Conservation (phyloP, 768 basidiomycete genomes). For the Leccinum aurantiacum region DNA sequence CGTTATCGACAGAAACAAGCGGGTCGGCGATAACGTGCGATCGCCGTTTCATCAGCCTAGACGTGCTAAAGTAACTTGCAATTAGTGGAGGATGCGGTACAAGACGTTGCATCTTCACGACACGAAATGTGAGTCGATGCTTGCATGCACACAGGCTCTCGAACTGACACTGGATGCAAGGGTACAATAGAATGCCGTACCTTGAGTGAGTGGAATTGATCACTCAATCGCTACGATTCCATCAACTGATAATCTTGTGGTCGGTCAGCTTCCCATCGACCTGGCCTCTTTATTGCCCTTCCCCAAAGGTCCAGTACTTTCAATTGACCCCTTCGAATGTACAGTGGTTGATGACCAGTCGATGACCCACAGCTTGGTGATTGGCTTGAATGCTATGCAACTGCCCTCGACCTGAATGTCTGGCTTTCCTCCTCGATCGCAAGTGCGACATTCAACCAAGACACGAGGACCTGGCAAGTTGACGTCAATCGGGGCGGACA, state of each 20-base stretch:
- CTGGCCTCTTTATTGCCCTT: constrained; percentile 53
- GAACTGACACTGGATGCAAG: constrained; percentile 25
- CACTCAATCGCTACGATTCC: not conserved
- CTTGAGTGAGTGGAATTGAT: constrained; percentile 40
- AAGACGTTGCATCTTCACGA: constrained; percentile 55
- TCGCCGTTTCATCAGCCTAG: not conserved
- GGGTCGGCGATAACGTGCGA: constrained; percentile 48
- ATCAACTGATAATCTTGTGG: not conserved
- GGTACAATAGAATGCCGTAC: constrained; percentile 56
- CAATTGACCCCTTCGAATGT: not conserved
- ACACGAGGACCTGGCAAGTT: constrained; percentile 44
- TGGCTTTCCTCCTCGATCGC: constrained; percentile 51
- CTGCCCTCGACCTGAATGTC: constrained; percentile 57
- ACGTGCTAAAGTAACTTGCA: constrained; percentile 4
- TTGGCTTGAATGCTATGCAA: constrained; percentile 63
- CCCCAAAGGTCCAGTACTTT: constrained; percentile 41
- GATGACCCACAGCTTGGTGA: constrained; percentile 46
- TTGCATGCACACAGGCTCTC: not conserved
- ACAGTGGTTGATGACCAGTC: not conserved
- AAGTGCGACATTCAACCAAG: constrained; percentile 35
- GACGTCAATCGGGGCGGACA: constrained; percentile 32
- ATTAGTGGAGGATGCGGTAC: constrained; percentile 55
- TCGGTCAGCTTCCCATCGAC: constrained; percentile 47
- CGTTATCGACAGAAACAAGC: constrained; percentile 52
- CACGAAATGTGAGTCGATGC: constrained; percentile 41